These are phyloP conservation scores for Alternaria panax DNA, from an alignment of 2,329 filamentous ascomycete species.

Conservation along the genomic window DNA sequence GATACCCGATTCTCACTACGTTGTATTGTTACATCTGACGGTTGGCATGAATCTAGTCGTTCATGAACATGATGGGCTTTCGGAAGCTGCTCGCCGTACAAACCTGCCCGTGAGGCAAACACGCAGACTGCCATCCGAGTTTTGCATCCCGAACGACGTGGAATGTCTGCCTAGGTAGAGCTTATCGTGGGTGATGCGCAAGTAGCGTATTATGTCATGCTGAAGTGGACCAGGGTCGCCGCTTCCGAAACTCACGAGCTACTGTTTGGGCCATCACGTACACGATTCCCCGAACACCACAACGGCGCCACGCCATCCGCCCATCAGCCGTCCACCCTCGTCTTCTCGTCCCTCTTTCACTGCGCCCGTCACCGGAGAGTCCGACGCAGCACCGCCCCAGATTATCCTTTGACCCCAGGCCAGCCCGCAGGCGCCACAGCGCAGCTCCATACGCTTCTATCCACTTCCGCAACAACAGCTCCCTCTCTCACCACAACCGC, in stretches of 20 bases:
- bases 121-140: background rate
- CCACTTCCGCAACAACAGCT: conserved; percentile 40
- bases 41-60: background rate
- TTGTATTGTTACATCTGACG: conserved; percentile 11
- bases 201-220: conserved; percentile 29
- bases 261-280: conserved; percentile 36
- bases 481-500: conserved; percentile 31
- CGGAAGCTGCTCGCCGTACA: background rate
- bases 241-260: conserved; percentile 30
- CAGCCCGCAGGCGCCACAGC: conserved; percentile 42
- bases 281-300: conserved; percentile 35
- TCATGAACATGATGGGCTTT: background rate
- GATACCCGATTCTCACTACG: conserved; percentile 41
- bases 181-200: conserved; percentile 20
- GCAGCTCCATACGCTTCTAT: conserved; percentile 49
- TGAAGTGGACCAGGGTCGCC: conserved; percentile 24
- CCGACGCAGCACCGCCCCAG: conserved; percentile 21
- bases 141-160: conserved; percentile 3
- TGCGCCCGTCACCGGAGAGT: conserved; percentile 18
- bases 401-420: conserved; percentile 10
- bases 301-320: conserved; percentile 40
- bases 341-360: conserved; percentile 44
- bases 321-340: conserved; percentile 37
- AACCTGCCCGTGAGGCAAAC: background rate
- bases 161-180: background rate